Evolutionary conservation across 2,329 filamentous ascomycete genomes (phyloP).

Genomic region (Orbilia brochopaga): DNA sequence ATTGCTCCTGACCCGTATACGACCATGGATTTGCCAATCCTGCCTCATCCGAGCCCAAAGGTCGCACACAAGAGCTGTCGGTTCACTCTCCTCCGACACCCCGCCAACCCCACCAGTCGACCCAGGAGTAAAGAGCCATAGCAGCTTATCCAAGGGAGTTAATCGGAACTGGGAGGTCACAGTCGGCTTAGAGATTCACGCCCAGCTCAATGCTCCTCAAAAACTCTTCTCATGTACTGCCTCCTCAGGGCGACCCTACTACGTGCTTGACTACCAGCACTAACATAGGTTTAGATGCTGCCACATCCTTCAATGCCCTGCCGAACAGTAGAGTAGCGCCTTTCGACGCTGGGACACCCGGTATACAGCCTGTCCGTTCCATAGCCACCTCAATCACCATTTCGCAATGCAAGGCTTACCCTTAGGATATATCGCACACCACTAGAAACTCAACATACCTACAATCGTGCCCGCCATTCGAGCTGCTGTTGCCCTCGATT

Average conservation of each 20-base stretch:
- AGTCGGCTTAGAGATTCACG: slow-evolving; percentile 95
- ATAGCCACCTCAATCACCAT: background rate
- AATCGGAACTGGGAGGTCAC: slow-evolving; percentile 77
- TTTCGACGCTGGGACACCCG: slow-evolving; percentile 89
- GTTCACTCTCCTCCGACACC: slow-evolving; percentile 18
- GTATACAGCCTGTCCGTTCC: slow-evolving; percentile 73
- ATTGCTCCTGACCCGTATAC: slow-evolving; percentile 5
- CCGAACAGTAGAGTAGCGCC: slow-evolving; percentile 87
- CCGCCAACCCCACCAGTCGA: slow-evolving; percentile 5
- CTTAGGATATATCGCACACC: slow-evolving; percentile 72
- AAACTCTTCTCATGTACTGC: slow-evolving; percentile 82
- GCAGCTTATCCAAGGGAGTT: background rate
- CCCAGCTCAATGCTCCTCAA: slow-evolving; percentile 83
- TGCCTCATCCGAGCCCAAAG: slow-evolving; percentile 21
- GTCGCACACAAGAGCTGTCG: slow-evolving; percentile 1
- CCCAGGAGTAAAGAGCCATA: background rate
- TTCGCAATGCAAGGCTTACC: slow-evolving; percentile 78
- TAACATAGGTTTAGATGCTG: slow-evolving; percentile 58
- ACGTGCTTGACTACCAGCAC: slow-evolving; percentile 52
- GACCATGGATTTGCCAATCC: slow-evolving; percentile 30
- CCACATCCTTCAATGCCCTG: slow-evolving; percentile 68
- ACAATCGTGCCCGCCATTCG: slow-evolving; percentile 87
- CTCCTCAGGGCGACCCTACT: background rate
- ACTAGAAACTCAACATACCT: slow-evolving; percentile 73
- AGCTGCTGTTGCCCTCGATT: slow-evolving; percentile 82